Evolutionary conservation across 1,284 basidiomycete species (phyloP).

Genomic region (Moniliella sp.): DNA sequence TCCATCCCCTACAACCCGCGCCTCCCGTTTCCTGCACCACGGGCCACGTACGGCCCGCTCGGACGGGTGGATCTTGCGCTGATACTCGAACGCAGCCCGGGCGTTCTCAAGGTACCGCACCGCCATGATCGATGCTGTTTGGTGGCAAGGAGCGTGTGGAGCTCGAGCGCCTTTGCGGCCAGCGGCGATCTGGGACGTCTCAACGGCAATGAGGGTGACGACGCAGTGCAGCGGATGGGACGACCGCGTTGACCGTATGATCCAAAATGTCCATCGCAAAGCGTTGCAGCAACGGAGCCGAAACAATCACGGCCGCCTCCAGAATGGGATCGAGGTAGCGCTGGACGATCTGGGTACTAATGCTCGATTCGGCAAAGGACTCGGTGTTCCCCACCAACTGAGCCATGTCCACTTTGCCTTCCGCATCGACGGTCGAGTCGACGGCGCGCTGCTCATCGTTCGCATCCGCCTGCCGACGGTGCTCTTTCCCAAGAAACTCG

Average conservation of each 20-base stretch:
- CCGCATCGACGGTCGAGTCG: too few species aligned
- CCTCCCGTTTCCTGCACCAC: too few species aligned
- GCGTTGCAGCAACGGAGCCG: slow-evolving; percentile 43
- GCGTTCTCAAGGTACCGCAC: slow-evolving; percentile 61
- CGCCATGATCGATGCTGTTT: slow-evolving; percentile 79
- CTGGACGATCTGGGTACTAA: too few species aligned
- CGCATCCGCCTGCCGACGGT: slow-evolving; percentile 7
- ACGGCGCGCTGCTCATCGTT: too few species aligned
- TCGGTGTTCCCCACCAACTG: slow-evolving; percentile 85
- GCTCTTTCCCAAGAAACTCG: slow-evolving; percentile 37
- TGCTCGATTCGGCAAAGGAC: slow-evolving; percentile 84
- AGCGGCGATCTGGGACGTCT: slow-evolving; percentile 53
- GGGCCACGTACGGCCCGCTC: too few species aligned
- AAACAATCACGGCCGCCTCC: slow-evolving; percentile 44
- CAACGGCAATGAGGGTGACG: slow-evolving; percentile 73
- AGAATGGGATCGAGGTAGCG: slow-evolving; percentile 66
- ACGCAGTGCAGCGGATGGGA: slow-evolving; percentile 83
- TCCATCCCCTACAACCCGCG: too few species aligned
- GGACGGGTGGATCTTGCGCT: slow-evolving; percentile 36
- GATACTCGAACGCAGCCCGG: slow-evolving; percentile 61
- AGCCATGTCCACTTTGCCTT: too few species aligned
- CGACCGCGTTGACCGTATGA: slow-evolving; percentile 80
- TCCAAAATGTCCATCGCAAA: slow-evolving; percentile 72
- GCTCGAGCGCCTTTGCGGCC: slow-evolving; percentile 51
- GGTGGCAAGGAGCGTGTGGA: slow-evolving; percentile 60